Evolutionary conservation across 768 basidiomycete genomes (phyloP), one percentile per base, ranked within the genome.

Genomic region (Astraeus odoratus): DNA sequence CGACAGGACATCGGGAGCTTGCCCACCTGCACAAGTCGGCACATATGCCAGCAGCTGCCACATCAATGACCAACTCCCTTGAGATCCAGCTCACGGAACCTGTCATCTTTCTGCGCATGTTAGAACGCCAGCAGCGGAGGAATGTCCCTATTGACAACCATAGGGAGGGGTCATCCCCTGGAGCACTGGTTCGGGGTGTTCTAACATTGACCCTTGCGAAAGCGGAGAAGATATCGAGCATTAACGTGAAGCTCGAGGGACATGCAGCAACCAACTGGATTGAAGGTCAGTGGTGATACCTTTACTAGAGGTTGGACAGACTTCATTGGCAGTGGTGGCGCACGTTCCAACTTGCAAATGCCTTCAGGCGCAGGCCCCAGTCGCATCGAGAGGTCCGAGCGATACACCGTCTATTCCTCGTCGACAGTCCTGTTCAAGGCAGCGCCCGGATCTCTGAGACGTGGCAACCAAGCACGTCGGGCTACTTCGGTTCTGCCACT

Each of bases 151-250:
- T n/a, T 4, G 30, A 31, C 18, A 38, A 13, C 38, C 46, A 52
- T 34, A 50, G 51, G 4, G 56, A 61, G 39, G 56, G 65, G 6
- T 57, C 61, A 15, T 74, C 75, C 1, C 78, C 85, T 3, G 78
- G 81, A 0, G 76, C 82, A 15, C 65, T 81, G 56, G 66, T 88
- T 10, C 68, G 85, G 39, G 85, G 85, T 8, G 64, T 86, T 4
- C 69, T 87, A 45, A 78, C 76, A 1, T 67, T 88, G 47, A 71
- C 68, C 12, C 65, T 86, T 31, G 68, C 70, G 24, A 95, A 95
- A 60, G 81, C 92, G 1, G 92, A 81, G 43, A 81, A 81, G 60
- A 82, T 99, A 52, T 82, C 85, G 25, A 86, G 81, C 55, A 93
- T 99, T 46, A 83, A 83, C 44, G 71, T 96, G 30, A 79, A 83